phyloP scores from a whole-genome alignment of 2,329 filamentous ascomycete genomes.

The Alternaria triticina region DNA sequence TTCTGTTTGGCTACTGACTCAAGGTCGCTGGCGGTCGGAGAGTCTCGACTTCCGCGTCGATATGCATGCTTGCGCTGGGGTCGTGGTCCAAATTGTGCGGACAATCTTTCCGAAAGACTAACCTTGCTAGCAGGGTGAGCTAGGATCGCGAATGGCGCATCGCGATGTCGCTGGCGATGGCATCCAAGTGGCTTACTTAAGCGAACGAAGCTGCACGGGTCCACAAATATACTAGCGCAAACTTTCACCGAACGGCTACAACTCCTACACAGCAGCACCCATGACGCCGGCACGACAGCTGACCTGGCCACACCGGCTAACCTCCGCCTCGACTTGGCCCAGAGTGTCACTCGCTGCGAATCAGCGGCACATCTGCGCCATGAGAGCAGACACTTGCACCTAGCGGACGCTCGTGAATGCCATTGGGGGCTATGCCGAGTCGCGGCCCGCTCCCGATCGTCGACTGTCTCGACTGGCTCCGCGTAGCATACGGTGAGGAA shows the following conservation, averaged over 20 bases:
- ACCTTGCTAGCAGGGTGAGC: neutral
- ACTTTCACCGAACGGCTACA: constrained; percentile 10
- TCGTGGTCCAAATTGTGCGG: neutral
- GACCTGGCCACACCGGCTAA: neutral
- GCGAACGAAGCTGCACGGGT: neutral
- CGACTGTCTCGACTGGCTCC: constrained; percentile 6
- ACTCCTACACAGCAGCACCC: constrained; percentile 2
- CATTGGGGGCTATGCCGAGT: constrained; percentile 14
- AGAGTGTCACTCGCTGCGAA: neutral
- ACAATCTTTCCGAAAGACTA: neutral
- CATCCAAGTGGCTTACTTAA: constrained; percentile 1
- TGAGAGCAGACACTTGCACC: neutral
- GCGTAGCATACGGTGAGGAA: constrained; percentile 12
- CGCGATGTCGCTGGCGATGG: neutral
- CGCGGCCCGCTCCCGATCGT: constrained; percentile 15
- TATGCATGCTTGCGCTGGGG: neutral
- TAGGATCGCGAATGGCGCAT: neutral
- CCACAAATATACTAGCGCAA: constrained; percentile 11
- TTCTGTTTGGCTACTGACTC: neutral
- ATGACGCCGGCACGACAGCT: constrained; percentile 9
- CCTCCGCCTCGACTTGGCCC: constrained; percentile 2
- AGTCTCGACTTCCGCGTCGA: neutral
- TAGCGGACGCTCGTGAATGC: neutral
- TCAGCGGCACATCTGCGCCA: neutral
- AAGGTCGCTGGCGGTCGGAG: neutral